These are phyloP conservation scores for Fragilariopsis cylindrus DNA, from an alignment of 108 stramenopile genomes.

Conservation along the genomic window DNA sequence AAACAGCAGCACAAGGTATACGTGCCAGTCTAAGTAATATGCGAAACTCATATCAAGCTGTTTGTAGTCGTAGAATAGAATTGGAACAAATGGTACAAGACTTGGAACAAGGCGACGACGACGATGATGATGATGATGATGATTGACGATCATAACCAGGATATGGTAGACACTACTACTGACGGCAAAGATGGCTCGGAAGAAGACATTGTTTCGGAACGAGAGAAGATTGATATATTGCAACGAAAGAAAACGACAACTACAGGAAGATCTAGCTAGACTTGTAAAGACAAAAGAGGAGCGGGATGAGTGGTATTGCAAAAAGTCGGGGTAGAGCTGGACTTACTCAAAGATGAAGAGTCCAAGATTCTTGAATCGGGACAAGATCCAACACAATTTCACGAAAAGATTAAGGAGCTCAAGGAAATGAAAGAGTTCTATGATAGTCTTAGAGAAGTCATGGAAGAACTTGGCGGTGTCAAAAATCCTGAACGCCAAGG, in stretches of 20 bases:
- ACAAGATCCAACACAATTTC: constrained; percentile 26
- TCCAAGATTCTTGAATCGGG: background rate
- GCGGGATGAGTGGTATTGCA: constrained; percentile 1
- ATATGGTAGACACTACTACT: background rate
- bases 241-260: constrained; percentile 24
- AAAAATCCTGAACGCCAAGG: constrained; percentile 46
- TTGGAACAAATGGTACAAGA: constrained; percentile 40
- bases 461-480: constrained; percentile 70
- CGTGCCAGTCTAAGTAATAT: constrained; percentile 3
- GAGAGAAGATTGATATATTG: constrained; percentile 39
- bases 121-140: constrained; percentile 17
- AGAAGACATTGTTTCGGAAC: constrained; percentile 34
- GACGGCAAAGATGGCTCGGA: constrained; percentile 34
- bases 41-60: constrained; percentile 18
- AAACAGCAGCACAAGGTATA: constrained; percentile 21
- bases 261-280: constrained; percentile 26
- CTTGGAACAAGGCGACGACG: constrained; percentile 26
- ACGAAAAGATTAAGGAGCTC: constrained; percentile 46
- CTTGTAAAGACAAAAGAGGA: constrained; percentile 24
- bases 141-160: constrained; percentile 15
- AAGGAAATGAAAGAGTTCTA: constrained; percentile 53
- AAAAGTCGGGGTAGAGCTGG: constrained; percentile 29
- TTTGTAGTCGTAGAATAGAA: constrained; percentile 28
- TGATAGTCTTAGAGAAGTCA: constrained; percentile 51
- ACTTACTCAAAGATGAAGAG: constrained; percentile 25